Evolutionary conservation across 2,329 filamentous ascomycete species (phyloP), one percentile per base, ranked within the genome.

Genomic region (Pseudopithomyces maydicus): DNA sequence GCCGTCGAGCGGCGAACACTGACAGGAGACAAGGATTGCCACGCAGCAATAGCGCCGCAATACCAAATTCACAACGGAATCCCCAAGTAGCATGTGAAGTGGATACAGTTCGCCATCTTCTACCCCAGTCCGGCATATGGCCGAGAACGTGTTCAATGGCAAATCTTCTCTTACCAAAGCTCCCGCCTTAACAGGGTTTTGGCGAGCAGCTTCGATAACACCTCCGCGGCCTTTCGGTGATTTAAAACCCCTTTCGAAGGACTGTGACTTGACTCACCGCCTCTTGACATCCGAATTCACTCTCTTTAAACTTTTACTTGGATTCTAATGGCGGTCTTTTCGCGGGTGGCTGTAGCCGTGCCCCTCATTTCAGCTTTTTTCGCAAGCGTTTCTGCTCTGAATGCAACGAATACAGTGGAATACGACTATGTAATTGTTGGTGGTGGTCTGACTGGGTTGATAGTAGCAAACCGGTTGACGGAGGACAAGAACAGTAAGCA

Each of bases 381-480:
- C n/a, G 57, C 60, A 12, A 64, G 65, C 11, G 64, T 61, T 54
- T 54, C 61, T 51, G 60, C 54, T 26, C 12, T 39, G 55, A n/a
- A 14, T 44, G 35, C 35, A 14, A 38, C 35, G 4, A 38, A 38
- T 14, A 38, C 26, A 29, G 19, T 5, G n/a, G 54, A 62, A 26
- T 71, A 70, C 35, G 71, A 73, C 54, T 73, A 73, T 63, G 63
- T 73, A 7, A 68, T 73, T 38, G 66, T 73, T 11, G 39, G 39
- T 11, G 39, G 39, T 11, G 39, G 39, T 3, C n/a, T 42, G 6
- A 42, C 39, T 19, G 71, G 71, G 6, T 55, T 71, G 43, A 58
- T 71, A 20, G 65, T 73, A 10, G 70, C 71, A 6, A 69, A 69
- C 44, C 61, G 71, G 17, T 49, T 73, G 46, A 66, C 57, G 1